Evolutionary conservation across 805 yeast species (phyloP).

Genomic region (Candida coquimbonensis): DNA sequence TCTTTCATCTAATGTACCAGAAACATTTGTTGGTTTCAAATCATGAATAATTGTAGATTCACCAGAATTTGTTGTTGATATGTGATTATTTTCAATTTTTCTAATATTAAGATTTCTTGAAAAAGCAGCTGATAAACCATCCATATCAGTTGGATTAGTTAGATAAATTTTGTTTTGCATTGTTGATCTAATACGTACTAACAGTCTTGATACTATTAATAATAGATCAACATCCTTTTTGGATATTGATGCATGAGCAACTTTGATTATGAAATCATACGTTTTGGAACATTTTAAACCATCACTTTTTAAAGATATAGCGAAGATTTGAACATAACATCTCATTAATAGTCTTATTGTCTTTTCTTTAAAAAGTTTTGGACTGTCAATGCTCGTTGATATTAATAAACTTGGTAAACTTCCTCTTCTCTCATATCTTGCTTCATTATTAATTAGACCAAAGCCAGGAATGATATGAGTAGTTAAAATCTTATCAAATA

Average conservation of each 20-base stretch:
- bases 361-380: slow-evolving; percentile 8
- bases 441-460: not conserved
- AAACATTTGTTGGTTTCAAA: not conserved
- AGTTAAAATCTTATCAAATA: slow-evolving; percentile 19
- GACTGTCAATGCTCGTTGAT: slow-evolving; percentile 6
- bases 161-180: slow-evolving; percentile 39
- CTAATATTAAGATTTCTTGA: slow-evolving; percentile 36
- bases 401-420: slow-evolving; percentile 18
- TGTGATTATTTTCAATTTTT: slow-evolving; percentile 6
- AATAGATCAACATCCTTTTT: slow-evolving; percentile 31
- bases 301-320: slow-evolving; percentile 17
- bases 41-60: slow-evolving; percentile 7
- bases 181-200: slow-evolving; percentile 49
- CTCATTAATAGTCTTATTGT: slow-evolving; percentile 14
- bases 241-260: slow-evolving; percentile 31
- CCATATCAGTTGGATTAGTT: slow-evolving; percentile 51
- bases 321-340: slow-evolving; percentile 23
- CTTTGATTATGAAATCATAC: slow-evolving; percentile 20
- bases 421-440: slow-evolving; percentile 16
- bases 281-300: slow-evolving; percentile 24
- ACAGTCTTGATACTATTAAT: slow-evolving; percentile 42
- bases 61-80: slow-evolving; percentile 8
- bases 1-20: slow-evolving; percentile 20
- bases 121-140: slow-evolving; percentile 55
- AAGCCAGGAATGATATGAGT: slow-evolving; percentile 21